Conservation (phyloP, 1,284 basidiomycete genomes). For the Apiotrichum veenhuisii region DNA sequence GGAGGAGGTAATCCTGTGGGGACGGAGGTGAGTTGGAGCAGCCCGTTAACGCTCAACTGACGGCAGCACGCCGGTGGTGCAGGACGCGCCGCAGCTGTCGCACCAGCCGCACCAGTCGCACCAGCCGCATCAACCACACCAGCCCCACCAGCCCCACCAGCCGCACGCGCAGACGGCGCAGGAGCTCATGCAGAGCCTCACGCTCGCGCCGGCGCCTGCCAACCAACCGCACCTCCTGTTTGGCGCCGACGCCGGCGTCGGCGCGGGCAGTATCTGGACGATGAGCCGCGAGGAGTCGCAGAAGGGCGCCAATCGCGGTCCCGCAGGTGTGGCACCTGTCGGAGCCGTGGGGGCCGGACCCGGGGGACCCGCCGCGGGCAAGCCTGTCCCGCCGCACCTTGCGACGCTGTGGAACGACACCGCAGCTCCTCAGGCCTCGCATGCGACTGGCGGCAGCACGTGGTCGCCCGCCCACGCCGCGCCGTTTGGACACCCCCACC, state of each 20-base stretch:
- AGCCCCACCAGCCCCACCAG: neutral
- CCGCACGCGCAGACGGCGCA: slow-evolving; percentile 20
- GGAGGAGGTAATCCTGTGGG: slow-evolving; percentile 43
- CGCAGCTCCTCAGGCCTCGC: neutral
- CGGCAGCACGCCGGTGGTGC: slow-evolving; percentile 9
- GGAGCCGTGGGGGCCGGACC: neutral
- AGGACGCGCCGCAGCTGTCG: neutral
- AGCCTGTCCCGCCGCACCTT: neutral
- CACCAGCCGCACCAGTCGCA: neutral
- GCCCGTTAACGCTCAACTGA: too few species aligned
- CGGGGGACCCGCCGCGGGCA: neutral
- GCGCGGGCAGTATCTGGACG: slow-evolving; percentile 32
- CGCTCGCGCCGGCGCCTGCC: slow-evolving; percentile 5
- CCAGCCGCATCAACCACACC: neutral
- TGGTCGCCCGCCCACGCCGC: neutral
- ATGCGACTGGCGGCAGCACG: neutral
- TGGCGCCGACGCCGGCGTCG: slow-evolving; percentile 18
- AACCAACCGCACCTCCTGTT: slow-evolving; percentile 22
- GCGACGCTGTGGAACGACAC: slow-evolving; percentile 1
- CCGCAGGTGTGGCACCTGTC: too few species aligned
- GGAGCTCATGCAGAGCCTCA: slow-evolving; percentile 28
- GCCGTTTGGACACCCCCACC: neutral
- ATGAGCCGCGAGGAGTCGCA: slow-evolving; percentile 36
- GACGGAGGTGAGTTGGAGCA: slow-evolving; percentile 16
- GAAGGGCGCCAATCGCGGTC: slow-evolving; percentile 23